Conservation (phyloP, 441 rosid species). For the Populus hybrid region DNA sequence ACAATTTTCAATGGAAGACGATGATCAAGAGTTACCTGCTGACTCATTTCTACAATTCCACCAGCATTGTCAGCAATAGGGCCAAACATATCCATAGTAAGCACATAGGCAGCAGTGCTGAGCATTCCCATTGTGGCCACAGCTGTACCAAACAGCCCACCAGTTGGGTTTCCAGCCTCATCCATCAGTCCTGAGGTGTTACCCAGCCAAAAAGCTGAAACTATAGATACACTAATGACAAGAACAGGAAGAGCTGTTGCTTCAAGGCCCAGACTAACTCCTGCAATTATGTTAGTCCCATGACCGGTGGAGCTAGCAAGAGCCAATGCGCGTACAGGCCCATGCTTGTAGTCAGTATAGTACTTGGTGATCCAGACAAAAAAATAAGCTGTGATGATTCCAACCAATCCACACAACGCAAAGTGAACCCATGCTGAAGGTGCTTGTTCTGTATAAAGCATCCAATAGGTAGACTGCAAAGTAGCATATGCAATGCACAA, state of each 20-base stretch:
- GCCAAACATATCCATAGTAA: slow-evolving; percentile 99
- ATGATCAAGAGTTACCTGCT: slow-evolving; percentile 60
- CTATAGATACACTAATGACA: slow-evolving; percentile 74
- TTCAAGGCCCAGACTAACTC: slow-evolving; percentile 97
- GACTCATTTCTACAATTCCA: slow-evolving; percentile 99
- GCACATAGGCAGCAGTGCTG: slow-evolving; percentile 96
- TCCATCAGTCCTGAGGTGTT: slow-evolving; percentile 91
- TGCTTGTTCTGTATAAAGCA: slow-evolving; percentile 93
- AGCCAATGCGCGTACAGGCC: slow-evolving; percentile 88
- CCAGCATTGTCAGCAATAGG: slow-evolving; percentile 99
- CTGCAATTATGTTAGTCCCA: slow-evolving; percentile 98
- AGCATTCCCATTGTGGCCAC: slow-evolving; percentile 99
- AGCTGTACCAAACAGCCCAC: slow-evolving; percentile 98
- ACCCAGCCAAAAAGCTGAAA: slow-evolving; percentile 93
- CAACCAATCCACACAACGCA: slow-evolving; percentile 92
- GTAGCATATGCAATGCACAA: slow-evolving; percentile 14
- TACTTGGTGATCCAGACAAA: slow-evolving; percentile 96
- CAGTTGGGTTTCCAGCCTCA: slow-evolving; percentile 76
- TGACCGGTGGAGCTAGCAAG: slow-evolving; percentile 97
- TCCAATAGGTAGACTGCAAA: slow-evolving; percentile 92
- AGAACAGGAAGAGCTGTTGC: slow-evolving; percentile 98
- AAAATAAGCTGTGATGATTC: slow-evolving; percentile 85
- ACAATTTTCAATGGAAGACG: slow-evolving; percentile 7
- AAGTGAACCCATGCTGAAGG: slow-evolving; percentile 98
- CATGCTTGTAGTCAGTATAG: slow-evolving; percentile 97